Evolutionary conservation across 2,329 filamentous ascomycete genomes (phyloP), one percentile per base, ranked within the genome.

Genomic region (Aspergillus brunneoviolaceus): DNA sequence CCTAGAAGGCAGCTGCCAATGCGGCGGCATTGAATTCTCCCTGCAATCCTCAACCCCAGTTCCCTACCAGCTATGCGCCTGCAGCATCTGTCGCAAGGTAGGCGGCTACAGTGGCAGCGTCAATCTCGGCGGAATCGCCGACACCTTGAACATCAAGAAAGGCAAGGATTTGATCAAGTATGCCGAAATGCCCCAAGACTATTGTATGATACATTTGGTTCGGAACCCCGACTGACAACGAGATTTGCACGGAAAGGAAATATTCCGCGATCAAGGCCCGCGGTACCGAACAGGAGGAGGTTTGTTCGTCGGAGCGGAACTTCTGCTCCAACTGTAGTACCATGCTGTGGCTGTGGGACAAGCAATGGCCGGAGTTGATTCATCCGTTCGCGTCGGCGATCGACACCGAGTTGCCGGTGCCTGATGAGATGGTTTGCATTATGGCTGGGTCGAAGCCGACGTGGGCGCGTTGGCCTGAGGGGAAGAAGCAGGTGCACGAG

Each of bases 371-470:
- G 0, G 78, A 82, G 61, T 57, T 82, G 55, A 79, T 81, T 54
- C 80, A 82, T 66, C 80, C 79, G 1, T 82, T 82, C 69, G 79
- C 80, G 4, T 78, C 78, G 9, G 80, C 79, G 21, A 81, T 82
- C 62, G 80, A 82, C 68, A 80, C 77, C 4, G 76, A 79, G 31
- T 59, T 82, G 58, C 77, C 78, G 0, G 70, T 70, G 35, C 77
- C 79, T 1, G 75, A 79, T 25, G 77, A 80, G 65, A 81, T 81
- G 79, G 75, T 80, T 33, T 82, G 80, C 64, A 70, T 81, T 29
- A 74, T 76, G 71, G 73, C 62, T 12, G 66, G 70, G 48, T 81
- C 77, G 25, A 82, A 81, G 68, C 78, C 79, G 12, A 67, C 67
- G 5, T 82, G 78, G 77, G 78, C 77, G 51, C 72, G 77, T 12